phyloP scores from a whole-genome alignment of 2,329 filamentous ascomycete genomes.

The Verticillium nubilum region DNA sequence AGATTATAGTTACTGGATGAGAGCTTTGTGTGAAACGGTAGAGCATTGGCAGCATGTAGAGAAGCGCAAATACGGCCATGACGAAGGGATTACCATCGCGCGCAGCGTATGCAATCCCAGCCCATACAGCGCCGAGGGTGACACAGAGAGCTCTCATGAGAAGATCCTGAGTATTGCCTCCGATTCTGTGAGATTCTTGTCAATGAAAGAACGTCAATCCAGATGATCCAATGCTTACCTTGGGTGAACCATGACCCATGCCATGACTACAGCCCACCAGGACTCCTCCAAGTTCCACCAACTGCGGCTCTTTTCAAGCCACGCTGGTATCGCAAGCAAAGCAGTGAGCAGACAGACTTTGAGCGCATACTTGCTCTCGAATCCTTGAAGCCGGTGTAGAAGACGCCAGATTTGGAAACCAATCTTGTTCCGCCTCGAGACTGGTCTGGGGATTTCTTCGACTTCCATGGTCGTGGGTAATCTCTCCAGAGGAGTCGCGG shows the following conservation, averaged over 20 bases:
- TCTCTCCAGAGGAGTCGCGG: conserved; percentile 24
- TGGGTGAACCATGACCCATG: conserved; percentile 51
- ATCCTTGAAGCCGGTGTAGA: conserved; percentile 49
- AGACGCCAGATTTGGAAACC: conserved; percentile 43
- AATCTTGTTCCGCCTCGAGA: conserved; percentile 28
- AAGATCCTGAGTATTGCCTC: conserved; percentile 53
- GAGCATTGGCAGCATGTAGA: conserved; percentile 57
- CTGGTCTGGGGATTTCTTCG: conserved; percentile 19
- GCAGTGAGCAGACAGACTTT: conserved; percentile 48
- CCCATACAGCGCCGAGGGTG: conserved; percentile 49
- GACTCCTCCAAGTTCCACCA: conserved; percentile 53
- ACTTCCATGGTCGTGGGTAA: conserved; percentile 32
- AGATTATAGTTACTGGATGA: conserved; percentile 36
- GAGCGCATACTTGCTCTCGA: conserved; percentile 51
- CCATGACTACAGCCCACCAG: conserved; percentile 55
- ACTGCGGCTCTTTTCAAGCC: conserved; percentile 32
- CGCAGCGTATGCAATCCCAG: conserved; percentile 44
- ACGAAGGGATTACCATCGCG: conserved; percentile 48
- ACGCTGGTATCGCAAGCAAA: conserved; percentile 48
- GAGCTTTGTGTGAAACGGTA: conserved; percentile 49
- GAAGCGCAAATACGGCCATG: conserved; percentile 46
- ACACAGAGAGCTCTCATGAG: conserved; percentile 43
- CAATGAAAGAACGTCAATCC: background rate
- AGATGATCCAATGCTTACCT: conserved; percentile 22
- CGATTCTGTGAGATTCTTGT: conserved; percentile 26